Evolutionary conservation across 495 filamentous ascomycete species (phyloP), one percentile per base, ranked within the genome.

Genomic region (Jackrogersella multiformis): DNA sequence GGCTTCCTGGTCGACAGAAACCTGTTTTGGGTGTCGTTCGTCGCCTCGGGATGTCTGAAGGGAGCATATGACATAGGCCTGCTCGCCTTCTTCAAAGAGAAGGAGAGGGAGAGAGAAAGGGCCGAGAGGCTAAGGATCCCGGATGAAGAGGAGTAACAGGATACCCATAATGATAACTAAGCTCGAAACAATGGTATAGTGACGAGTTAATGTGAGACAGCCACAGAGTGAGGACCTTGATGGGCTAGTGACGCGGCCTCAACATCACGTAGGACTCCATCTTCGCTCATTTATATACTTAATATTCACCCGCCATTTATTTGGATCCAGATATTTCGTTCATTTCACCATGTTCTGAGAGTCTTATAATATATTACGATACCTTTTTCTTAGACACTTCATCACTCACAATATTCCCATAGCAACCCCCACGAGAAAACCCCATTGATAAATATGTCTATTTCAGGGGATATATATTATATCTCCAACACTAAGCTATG

Each of bases 11-110:
- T 90, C 0, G 84, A 81, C 0, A 81, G 80, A 15, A 79, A 83
- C 10, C 72, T 80, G 18, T 92, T 94, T 63, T 92, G 92, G 82
- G 78, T 89, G 26, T 89, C 90, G 0, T 96, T 95, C 77, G 81
- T 90, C 3, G 80, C 85, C 16, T 91, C 91, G 0, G 93, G 93
- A 44, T 78, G 82, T 0, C 74, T 92, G 69, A 88, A 93, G 67
- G 79, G 87, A 10, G 72, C 79, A 0, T 95, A 96, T 73, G 92
- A 96, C 74, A 53, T 94, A 21, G 88, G 89, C 0, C 79, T 94
- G 78, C 79, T 91, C 56, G 79, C 83, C n/a, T 86, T 89, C 65
- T 94, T 93, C 58, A 77, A 81, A 51, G 80, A 83, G 59, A 76
- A 78, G 61, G 66, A 73, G 63, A 62, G 35, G 46, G 44, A 64